phyloP scores from a whole-genome alignment of 2,329 filamentous ascomycete genomes.

The Botrytis galanthina region DNA sequence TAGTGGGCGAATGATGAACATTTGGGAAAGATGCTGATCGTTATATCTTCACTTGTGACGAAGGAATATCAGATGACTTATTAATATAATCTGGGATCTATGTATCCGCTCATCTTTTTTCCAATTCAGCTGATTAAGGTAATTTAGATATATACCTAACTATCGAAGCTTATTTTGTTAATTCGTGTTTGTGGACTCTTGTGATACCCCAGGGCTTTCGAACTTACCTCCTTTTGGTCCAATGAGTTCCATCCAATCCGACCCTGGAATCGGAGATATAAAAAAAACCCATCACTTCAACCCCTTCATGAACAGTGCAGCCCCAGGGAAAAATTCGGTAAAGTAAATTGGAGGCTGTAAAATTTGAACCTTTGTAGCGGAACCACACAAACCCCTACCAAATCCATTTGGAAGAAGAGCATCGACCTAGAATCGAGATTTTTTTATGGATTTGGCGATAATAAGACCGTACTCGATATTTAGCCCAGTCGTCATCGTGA shows the following conservation, averaged over 20 bases:
- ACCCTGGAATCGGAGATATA: constrained; percentile 8
- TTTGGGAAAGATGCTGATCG: neutral
- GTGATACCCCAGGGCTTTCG: neutral
- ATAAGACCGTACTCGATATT: constrained; percentile 7
- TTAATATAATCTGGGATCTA: constrained; percentile 8
- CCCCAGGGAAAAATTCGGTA: constrained; percentile 9
- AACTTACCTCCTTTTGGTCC: neutral
- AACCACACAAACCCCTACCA: neutral
- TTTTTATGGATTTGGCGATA: constrained; percentile 10
- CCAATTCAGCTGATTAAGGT: neutral
- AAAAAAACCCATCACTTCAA: constrained; percentile 1
- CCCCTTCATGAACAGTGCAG: constrained; percentile 19
- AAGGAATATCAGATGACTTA: constrained; percentile 12
- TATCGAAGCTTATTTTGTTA: neutral
- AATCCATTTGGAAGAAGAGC: neutral
- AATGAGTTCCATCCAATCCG: neutral
- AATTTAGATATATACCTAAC: neutral
- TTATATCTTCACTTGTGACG: constrained; percentile 5
- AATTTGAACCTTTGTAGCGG: neutral
- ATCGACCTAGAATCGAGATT: constrained; percentile 4
- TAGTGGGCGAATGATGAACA: constrained; percentile 9
- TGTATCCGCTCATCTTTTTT: neutral
- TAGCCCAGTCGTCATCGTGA: constrained; percentile 13
- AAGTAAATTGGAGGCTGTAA: constrained; percentile 3
- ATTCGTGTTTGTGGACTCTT: constrained; percentile 13